Conservation (phyloP, 331 rosid species). For the Spiraea crenata region DNA sequence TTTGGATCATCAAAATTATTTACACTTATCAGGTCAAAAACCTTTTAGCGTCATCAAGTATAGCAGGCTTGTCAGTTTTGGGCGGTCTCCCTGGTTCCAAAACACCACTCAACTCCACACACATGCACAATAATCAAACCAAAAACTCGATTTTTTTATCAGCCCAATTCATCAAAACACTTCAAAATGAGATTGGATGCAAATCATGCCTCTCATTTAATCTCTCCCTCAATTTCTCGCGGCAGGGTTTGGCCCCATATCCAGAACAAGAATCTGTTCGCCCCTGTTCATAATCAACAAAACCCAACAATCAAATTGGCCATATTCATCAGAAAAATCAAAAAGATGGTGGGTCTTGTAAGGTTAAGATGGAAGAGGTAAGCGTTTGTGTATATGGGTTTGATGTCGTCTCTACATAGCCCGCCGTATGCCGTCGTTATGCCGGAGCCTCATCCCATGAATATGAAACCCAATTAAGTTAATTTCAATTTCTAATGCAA, state of each 20-base stretch:
- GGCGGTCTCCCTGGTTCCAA: slow-evolving; percentile 78
- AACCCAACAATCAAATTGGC: background rate
- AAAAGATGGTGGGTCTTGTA: background rate
- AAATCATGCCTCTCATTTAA: slow-evolving; percentile 71
- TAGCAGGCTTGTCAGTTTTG: slow-evolving; percentile 71
- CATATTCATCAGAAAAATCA: background rate
- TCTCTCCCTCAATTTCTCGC: slow-evolving; percentile 80
- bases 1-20: background rate
- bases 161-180: background rate
- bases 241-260: slow-evolving; percentile 72
- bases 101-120: slow-evolving; percentile 71
- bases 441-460: too few species aligned
- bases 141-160: background rate
- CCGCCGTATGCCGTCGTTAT: too few species aligned
- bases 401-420: too few species aligned
- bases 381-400: too few species aligned
- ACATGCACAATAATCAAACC: slow-evolving; percentile 44
- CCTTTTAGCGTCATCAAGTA: slow-evolving; percentile 84
- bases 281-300: slow-evolving; percentile 35
- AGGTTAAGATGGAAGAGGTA: too few species aligned
- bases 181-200: slow-evolving; percentile 13
- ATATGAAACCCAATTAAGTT: too few species aligned
- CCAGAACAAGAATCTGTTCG: slow-evolving; percentile 50
- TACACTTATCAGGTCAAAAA: slow-evolving; percentile 31
- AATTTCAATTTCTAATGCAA: too few species aligned